Conservation (phyloP, 73 alveolate genomes). For the Tetrahymena elliotti region DNA sequence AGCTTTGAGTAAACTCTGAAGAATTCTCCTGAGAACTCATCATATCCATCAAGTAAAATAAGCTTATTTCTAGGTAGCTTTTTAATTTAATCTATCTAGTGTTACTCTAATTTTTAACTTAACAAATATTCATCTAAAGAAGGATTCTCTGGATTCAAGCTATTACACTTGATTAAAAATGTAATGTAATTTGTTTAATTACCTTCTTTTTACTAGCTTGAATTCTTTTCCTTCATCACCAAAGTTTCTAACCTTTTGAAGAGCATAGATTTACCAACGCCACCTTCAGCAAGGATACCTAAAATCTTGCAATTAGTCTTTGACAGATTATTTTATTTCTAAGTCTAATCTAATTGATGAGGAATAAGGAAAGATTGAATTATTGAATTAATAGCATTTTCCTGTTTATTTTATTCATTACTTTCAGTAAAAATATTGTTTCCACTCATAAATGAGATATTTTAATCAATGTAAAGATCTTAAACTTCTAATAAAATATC, state of each 20-base stretch:
- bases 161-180: not conserved
- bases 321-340: not conserved
- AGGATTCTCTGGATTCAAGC: not conserved
- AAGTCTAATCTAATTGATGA: not conserved
- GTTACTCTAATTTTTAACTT: not conserved
- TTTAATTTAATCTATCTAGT: not conserved
- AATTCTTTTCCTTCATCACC: not conserved
- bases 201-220: not conserved
- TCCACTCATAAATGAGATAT: not conserved
- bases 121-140: not conserved
- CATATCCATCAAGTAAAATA: not conserved
- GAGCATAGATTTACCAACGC: not conserved
- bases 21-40: not conserved
- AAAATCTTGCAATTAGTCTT: not conserved
- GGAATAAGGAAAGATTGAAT: not conserved
- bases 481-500: not conserved
- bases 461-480: not conserved
- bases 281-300: not conserved
- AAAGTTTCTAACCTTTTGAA: not conserved
- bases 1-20: not conserved
- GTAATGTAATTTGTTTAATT: not conserved
- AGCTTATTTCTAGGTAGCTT: not conserved
- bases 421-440: not conserved
- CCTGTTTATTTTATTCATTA: not conserved
- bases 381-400: not conserved